Conservation (phyloP, 2,329 filamentous ascomycete genomes). For the Madurella mycetomatis region DNA sequence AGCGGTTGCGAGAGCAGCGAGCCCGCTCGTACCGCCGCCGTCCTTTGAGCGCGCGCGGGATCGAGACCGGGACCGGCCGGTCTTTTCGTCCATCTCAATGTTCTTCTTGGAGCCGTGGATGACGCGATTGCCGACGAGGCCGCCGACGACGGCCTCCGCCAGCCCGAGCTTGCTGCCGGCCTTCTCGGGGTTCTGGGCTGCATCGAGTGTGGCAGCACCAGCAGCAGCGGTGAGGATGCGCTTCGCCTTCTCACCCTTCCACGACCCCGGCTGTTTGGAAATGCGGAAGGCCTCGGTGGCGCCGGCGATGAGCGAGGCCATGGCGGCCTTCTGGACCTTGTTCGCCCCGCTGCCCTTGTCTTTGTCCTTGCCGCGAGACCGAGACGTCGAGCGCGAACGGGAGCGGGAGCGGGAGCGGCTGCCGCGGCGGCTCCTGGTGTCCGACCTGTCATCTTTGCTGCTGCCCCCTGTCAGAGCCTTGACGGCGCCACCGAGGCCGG, state of each 20-base stretch:
- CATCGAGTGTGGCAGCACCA: conserved; percentile 82
- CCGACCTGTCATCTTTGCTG: conserved; percentile 38
- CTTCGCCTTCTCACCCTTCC: conserved; percentile 88
- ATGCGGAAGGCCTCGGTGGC: conserved; percentile 89
- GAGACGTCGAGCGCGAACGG: conserved; percentile 38
- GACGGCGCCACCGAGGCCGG: conserved; percentile 57
- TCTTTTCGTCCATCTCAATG: conserved; percentile 57
- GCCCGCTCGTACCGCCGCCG: conserved; percentile 43
- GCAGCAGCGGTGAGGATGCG: conserved; percentile 83
- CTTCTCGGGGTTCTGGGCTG: conserved; percentile 63
- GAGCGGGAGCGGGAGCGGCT: conserved; percentile 30
- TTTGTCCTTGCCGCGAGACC: conserved; percentile 32
- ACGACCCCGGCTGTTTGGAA: conserved; percentile 81
- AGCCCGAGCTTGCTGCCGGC: conserved; percentile 81
- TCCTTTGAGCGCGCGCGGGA: conserved; percentile 57
- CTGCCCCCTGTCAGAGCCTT: conserved; percentile 53
- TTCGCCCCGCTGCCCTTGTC: conserved; percentile 42
- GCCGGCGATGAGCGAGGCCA: conserved; percentile 84
- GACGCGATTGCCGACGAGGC: conserved; percentile 78
- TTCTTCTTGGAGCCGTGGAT: conserved; percentile 72
- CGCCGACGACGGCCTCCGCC: conserved; percentile 81
- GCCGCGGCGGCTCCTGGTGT: conserved; percentile 47
- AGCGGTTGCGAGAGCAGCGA: conserved; percentile 61
- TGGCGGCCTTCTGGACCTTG: conserved; percentile 80
- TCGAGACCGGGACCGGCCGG: conserved; percentile 64